phyloP scores from a whole-genome alignment of 495 filamentous ascomycete species.

The Aspergillus biplanus region DNA sequence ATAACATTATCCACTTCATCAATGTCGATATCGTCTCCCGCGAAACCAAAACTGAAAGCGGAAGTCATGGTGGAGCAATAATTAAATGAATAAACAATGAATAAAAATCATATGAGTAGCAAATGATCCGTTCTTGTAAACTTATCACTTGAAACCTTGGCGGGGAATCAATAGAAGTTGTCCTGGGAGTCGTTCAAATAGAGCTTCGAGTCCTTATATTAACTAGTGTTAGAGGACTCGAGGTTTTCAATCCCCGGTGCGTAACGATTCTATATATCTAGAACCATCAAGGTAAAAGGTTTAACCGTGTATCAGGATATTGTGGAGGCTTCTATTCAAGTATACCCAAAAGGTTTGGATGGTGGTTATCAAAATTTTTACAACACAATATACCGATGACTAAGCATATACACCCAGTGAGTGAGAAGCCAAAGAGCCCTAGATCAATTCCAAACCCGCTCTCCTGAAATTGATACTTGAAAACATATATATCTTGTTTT shows the following conservation, averaged over 20 bases:
- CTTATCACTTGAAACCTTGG: background rate
- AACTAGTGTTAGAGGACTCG: no score
- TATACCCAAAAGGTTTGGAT: background rate
- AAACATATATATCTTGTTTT: no score
- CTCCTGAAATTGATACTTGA: background rate
- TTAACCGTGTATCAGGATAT: background rate
- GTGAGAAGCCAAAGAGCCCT: background rate
- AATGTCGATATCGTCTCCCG: conserved; percentile 81
- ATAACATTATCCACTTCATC: conserved; percentile 48
- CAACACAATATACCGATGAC: conserved; percentile 24
- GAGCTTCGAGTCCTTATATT: no score
- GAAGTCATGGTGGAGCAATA: conserved; percentile 26
- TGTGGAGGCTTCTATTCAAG: background rate
- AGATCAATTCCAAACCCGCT: no score
- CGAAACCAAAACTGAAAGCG: conserved; percentile 79
- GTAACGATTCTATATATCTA: no score
- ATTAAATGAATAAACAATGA: background rate
- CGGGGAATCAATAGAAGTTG: background rate
- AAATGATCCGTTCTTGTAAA: background rate
- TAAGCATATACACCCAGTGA: conserved; percentile 20
- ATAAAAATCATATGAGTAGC: background rate
- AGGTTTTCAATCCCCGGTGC: no score
- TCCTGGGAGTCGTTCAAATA: no score
- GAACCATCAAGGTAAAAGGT: no score
- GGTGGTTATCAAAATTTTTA: conserved; percentile 23